A percentile compares a stretch with the other conserved stretches of the same genome.
Evolutionary conservation across 2,329 filamentous ascomycete species (phyloP).

Genomic region (Cladophialophora exuberans): DNA sequence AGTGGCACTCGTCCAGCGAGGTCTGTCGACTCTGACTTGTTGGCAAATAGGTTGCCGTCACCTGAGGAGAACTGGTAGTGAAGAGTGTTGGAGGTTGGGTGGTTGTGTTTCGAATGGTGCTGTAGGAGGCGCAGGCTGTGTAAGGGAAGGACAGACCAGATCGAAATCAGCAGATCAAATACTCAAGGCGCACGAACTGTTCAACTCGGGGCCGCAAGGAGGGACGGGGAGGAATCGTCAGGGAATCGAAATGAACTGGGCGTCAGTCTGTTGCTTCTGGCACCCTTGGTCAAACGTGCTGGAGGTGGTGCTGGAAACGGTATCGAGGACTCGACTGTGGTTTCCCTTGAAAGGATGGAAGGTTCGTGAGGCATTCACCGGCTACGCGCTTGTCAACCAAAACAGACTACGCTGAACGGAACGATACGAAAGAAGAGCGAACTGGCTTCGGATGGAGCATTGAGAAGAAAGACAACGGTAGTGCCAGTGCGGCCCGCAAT

Average conservation of each 20-base stretch:
- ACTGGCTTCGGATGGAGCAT: conserved; percentile 14
- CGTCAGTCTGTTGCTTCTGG: too few relatives aligned
- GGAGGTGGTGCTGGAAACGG: not conserved
- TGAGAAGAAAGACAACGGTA: conserved; percentile 12
- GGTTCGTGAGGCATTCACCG: not conserved
- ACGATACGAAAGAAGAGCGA: conserved; percentile 18
- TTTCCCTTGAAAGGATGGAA: not conserved
- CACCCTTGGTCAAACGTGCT: too few relatives aligned
- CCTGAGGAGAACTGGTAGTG: conserved; percentile 13
- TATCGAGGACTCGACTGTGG: not conserved
- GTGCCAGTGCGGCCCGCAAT: conserved; percentile 20
- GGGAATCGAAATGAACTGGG: conserved; percentile 6
- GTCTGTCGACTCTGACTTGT: not conserved
- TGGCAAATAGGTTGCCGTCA: conserved; percentile 18
- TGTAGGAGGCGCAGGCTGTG: conserved; percentile 21
- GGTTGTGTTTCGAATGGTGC: conserved; percentile 23
- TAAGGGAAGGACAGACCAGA: conserved; percentile 19
- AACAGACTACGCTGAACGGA: conserved; percentile 5
- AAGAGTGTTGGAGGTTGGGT: conserved; percentile 18
- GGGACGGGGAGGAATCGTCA: conserved; percentile 11
- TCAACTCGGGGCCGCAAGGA: not conserved
- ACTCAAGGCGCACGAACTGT: conserved; percentile 12
- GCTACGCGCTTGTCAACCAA: conserved; percentile 1
- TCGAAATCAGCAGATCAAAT: conserved; percentile 30
- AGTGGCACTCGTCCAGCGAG: not conserved